phyloP scores from a whole-genome alignment of 805 yeast genomes.

The Sugiyamaella floridensis region DNA sequence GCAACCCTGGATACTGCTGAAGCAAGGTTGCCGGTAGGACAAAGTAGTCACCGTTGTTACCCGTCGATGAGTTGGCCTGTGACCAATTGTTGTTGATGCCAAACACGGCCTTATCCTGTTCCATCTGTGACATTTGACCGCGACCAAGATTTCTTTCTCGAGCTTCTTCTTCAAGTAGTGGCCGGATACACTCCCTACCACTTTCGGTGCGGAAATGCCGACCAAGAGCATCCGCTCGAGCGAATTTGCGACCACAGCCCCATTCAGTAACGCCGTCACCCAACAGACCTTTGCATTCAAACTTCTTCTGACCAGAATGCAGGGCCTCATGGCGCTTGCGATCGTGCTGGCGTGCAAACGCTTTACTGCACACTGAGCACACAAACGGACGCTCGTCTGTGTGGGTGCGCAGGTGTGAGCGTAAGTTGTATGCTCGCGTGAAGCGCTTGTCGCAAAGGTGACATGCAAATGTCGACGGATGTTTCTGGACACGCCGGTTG shows the following conservation, averaged over 20 bases:
- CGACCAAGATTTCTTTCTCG: conserved; percentile 6
- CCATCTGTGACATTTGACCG: not conserved
- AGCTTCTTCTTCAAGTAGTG: conserved; percentile 52
- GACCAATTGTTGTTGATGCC: no score
- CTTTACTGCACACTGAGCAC: conserved; percentile 56
- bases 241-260: conserved; percentile 73
- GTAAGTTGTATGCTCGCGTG: conserved; percentile 87
- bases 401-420: conserved; percentile 86
- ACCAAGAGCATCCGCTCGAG: conserved; percentile 70
- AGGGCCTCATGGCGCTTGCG: conserved; percentile 66
- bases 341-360: conserved; percentile 74
- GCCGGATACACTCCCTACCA: conserved; percentile 62
- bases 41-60: not conserved
- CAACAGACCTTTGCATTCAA: conserved; percentile 56
- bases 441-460: conserved; percentile 78
- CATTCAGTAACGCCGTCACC: conserved; percentile 52
- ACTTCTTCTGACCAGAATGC: conserved; percentile 68
- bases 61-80: no score
- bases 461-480: conserved; percentile 70
- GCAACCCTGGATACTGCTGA: conserved; percentile 21
- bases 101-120: not conserved
- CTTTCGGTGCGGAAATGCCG: conserved; percentile 72
- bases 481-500: conserved; percentile 55
- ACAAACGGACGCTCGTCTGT: conserved; percentile 64
- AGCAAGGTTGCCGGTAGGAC: conserved; percentile 18